Evolutionary conservation across 1,284 basidiomycete species (phyloP), one percentile per base, ranked within the genome.

Genomic region (Grifola frondosa): DNA sequence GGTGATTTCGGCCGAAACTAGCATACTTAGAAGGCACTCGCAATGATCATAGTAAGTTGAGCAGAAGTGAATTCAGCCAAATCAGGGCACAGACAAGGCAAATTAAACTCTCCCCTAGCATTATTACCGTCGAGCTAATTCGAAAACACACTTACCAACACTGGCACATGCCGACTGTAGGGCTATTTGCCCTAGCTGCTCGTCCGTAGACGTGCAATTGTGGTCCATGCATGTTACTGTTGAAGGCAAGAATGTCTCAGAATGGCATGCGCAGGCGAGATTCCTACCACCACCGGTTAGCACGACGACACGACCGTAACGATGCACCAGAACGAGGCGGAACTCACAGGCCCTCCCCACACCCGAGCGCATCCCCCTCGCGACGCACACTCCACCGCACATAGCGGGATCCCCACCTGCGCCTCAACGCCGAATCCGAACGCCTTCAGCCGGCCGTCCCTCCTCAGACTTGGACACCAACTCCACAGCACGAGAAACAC

Each of bases 401-500:
- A 52, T 9, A 17, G 20, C 3, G 50, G 41, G 12, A 52, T 21
- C 10, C 28, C 44, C 6, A 42, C 23, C 26, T 44, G 44, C 6
- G 50, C 55, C 9, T 54, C 50, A 10, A 50, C 52, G 30, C 52
- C 55, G 8, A 57, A 20, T 1, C 52, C 50, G 33, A 51, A 42
- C 12, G 46, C 38, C 3, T 31, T 43, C 9, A 21, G 21, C 11
- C 42, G 45, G 26, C 26, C 21, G 23, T 52, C 50, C 15, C 47
- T 46, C 4, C 47, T 43, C 11, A 49, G 30, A 19, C 42, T 40
- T 13, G 46, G 43, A 4, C 48, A 47, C 38, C 50, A 45, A 21
- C 50, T 54, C 48, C 50, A 57, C 32, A 54, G 36, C 21, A 54
- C 30, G 30, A 57, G 49, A 40, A 54, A 52, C 29, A 40, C 30